phyloP scores from a whole-genome alignment of 2,329 filamentous ascomycete species.

The Fusarium sp. region DNA sequence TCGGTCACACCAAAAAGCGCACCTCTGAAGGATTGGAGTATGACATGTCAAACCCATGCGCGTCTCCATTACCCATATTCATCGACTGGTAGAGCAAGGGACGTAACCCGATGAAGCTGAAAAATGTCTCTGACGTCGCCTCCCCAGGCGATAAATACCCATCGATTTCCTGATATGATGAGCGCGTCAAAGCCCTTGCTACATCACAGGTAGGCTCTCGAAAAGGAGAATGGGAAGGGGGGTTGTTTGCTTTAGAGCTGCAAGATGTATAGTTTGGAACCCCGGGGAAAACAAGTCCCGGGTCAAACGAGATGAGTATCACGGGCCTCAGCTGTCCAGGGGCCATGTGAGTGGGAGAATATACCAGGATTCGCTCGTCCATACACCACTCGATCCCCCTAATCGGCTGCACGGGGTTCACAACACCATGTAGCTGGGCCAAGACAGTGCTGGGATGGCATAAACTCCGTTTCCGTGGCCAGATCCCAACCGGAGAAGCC shows the following conservation, averaged over 20 bases:
- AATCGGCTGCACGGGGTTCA: constrained; percentile 48
- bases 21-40: background rate
- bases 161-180: background rate
- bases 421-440: constrained; percentile 48
- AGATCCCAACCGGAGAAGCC: constrained; percentile 23
- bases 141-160: background rate
- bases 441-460: background rate
- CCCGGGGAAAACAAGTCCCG: constrained; percentile 37
- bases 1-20: background rate
- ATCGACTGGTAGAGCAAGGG: constrained; percentile 29
- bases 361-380: constrained; percentile 60
- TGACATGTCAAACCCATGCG: constrained; percentile 35
- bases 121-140: background rate
- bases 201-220: background rate
- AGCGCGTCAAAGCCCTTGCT: background rate
- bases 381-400: constrained; percentile 52
- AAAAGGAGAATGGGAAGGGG: background rate
- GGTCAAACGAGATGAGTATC: constrained; percentile 46
- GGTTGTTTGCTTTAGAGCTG: background rate
- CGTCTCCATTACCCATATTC: constrained; percentile 30
- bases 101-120: constrained; percentile 10
- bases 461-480: constrained; percentile 35
- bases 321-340: constrained; percentile 31
- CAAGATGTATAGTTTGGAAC: constrained; percentile 21
- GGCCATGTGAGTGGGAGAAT: constrained; percentile 43